Conservation (phyloP, 495 filamentous ascomycete species). For the Aspergillus ellipticus region DNA sequence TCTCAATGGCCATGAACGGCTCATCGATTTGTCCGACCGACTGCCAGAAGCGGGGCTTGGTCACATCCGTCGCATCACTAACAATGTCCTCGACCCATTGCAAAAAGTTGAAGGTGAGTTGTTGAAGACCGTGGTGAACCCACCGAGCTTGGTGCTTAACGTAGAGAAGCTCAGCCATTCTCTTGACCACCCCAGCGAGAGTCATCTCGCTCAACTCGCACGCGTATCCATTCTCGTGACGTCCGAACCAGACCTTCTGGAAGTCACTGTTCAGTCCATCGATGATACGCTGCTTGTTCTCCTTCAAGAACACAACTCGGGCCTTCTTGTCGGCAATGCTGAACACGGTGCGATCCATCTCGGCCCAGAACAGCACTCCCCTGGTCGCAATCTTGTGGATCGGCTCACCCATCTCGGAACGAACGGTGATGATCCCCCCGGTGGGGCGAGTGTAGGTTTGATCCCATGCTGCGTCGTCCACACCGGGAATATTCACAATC, state of each 20-base stretch:
- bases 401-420: slow-evolving; percentile 41
- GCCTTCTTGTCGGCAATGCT: slow-evolving; percentile 21
- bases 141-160: slow-evolving; percentile 30
- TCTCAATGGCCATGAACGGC: not conserved
- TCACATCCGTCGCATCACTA: not conserved
- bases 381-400: slow-evolving; percentile 42
- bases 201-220: slow-evolving; percentile 38
- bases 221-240: slow-evolving; percentile 14
- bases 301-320: slow-evolving; percentile 20
- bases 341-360: slow-evolving; percentile 38
- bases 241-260: slow-evolving; percentile 39
- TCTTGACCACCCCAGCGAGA: slow-evolving; percentile 27
- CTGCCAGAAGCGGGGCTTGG: not conserved
- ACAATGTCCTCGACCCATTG: not conserved
- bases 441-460: slow-evolving; percentile 20
- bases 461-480: slow-evolving; percentile 27
- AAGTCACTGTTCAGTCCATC: slow-evolving; percentile 33
- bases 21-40: slow-evolving; percentile 5
- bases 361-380: slow-evolving; percentile 35
- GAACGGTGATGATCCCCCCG: slow-evolving; percentile 36
- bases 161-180: slow-evolving; percentile 35
- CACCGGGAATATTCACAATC: slow-evolving; percentile 28
- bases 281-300: slow-evolving; percentile 25
- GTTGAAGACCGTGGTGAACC: slow-evolving; percentile 28
- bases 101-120: slow-evolving; percentile 17